Evolutionary conservation across 441 rosid species (phyloP).

Genomic region (Hura crepitans): DNA sequence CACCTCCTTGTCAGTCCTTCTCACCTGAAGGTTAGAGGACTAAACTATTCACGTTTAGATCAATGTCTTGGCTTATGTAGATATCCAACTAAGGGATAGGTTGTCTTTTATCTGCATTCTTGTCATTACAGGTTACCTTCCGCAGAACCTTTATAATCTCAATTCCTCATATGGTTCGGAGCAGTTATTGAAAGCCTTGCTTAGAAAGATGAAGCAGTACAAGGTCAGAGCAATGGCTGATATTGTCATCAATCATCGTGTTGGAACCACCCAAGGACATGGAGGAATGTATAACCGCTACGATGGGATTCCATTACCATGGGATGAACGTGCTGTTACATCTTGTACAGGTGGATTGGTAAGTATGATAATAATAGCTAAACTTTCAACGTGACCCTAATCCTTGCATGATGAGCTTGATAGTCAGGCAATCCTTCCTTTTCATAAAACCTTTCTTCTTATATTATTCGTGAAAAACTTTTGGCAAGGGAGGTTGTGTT

Average conservation of each 20-base stretch:
- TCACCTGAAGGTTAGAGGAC: constrained; percentile 68
- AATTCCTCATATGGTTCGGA: constrained; percentile 87
- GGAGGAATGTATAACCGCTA: constrained; percentile 84
- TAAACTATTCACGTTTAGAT: background rate
- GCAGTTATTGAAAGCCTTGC: constrained; percentile 58
- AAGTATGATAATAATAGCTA: constrained; percentile 18
- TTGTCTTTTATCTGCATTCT: constrained; percentile 1
- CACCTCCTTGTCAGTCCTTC: constrained; percentile 71
- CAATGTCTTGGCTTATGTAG: background rate
- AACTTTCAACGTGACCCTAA: background rate
- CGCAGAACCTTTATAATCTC: constrained; percentile 76
- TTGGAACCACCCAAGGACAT: constrained; percentile 79
- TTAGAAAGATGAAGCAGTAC: constrained; percentile 65
- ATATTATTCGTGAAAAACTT: background rate
- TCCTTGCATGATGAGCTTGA: background rate
- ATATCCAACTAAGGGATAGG: background rate
- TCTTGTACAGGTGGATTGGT: constrained; percentile 91
- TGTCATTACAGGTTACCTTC: constrained; percentile 67
- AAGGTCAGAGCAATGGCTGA: constrained; percentile 94
- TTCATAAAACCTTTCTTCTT: background rate
- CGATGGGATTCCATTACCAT: constrained; percentile 75
- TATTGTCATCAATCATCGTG: constrained; percentile 87
- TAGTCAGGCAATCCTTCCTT: background rate
- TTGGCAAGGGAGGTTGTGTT: background rate
- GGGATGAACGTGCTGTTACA: constrained; percentile 90